Percentiles rank a stretch among this genome's conserved stretches.
Conservation (phyloP, 345 rosid species). For the Euphorbia tirucalli region DNA sequence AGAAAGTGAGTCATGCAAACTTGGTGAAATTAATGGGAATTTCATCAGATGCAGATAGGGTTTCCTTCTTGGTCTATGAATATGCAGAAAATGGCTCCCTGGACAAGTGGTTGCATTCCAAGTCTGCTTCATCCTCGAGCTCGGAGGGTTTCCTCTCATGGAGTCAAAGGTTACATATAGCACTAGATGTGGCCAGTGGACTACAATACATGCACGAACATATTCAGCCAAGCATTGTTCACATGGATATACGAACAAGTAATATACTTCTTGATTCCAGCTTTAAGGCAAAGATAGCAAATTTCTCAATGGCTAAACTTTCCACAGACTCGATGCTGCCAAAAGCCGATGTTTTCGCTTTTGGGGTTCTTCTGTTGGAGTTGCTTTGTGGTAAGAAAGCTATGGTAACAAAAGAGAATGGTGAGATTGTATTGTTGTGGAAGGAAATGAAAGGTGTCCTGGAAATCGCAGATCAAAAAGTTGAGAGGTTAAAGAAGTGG, state of each 20-base stretch:
- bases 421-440: conserved; percentile 41
- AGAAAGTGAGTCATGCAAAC: conserved; percentile 59
- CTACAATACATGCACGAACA: conserved; percentile 65
- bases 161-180: conserved; percentile 50
- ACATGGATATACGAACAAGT: conserved; percentile 49
- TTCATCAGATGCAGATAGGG: conserved; percentile 37
- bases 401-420: conserved; percentile 43
- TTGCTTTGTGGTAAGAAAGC: conserved; percentile 58
- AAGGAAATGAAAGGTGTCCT: conserved; percentile 40
- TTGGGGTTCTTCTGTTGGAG: conserved; percentile 56
- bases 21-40: conserved; percentile 55
- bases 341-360: conserved; percentile 55
- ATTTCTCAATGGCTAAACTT: conserved; percentile 48
- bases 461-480: conserved; percentile 38
- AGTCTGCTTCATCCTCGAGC: conserved; percentile 30
- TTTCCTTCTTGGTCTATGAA: conserved; percentile 57
- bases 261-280: conserved; percentile 52
- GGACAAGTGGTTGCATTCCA: conserved; percentile 44
- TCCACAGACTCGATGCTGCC: conserved; percentile 31
- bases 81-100: conserved; percentile 58
- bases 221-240: conserved; percentile 51
- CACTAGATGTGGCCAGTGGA: conserved; percentile 61
- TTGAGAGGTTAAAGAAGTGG: conserved; percentile 38
- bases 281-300: conserved; percentile 58
- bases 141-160: conserved; percentile 35